Percentiles rank a stretch among this genome's conserved stretches.
phyloP scores from a whole-genome alignment of 2,329 filamentous ascomycete species.

The Exophiala alcalophila region DNA sequence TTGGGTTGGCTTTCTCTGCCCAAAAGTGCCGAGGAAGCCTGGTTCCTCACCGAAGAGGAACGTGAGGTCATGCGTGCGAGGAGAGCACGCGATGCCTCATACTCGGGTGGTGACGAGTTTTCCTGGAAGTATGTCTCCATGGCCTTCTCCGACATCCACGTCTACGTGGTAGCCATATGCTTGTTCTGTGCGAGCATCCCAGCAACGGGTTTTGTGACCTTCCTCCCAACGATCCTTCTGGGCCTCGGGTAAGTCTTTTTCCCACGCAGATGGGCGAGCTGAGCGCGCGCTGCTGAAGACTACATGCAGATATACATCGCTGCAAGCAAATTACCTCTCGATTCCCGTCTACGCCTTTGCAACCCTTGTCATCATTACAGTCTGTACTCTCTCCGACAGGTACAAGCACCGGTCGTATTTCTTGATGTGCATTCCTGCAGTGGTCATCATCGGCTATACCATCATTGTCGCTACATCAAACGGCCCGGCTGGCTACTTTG shows the following conservation, averaged over 20 bases:
- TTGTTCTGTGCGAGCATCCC: constrained; percentile 35
- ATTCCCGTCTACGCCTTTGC: constrained; percentile 57
- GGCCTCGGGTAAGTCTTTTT: constrained; percentile 26
- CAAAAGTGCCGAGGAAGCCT: constrained; percentile 11
- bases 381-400: constrained; percentile 33
- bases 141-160: constrained; percentile 19
- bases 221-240: constrained; percentile 19
- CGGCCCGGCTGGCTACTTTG: constrained; percentile 35
- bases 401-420: constrained; percentile 34
- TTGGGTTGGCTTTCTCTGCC: constrained; percentile 12
- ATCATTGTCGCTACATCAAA: constrained; percentile 35
- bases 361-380: constrained; percentile 31
- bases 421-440: constrained; percentile 33
- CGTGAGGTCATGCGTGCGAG: constrained; percentile 18
- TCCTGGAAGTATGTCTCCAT: constrained; percentile 26
- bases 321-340: constrained; percentile 48
- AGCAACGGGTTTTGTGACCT: constrained; percentile 18
- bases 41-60: constrained; percentile 21
- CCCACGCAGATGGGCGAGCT: too few species aligned
- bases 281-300: too few species aligned
- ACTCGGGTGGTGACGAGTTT: constrained; percentile 32
- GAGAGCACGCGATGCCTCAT: constrained; percentile 33
- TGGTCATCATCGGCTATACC: constrained; percentile 37
- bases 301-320: constrained; percentile 13
- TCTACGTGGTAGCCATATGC: constrained; percentile 24